phyloP scores from a whole-genome alignment of 108 stramenopile genomes.

The Pseudonitzschia delicatissima region DNA sequence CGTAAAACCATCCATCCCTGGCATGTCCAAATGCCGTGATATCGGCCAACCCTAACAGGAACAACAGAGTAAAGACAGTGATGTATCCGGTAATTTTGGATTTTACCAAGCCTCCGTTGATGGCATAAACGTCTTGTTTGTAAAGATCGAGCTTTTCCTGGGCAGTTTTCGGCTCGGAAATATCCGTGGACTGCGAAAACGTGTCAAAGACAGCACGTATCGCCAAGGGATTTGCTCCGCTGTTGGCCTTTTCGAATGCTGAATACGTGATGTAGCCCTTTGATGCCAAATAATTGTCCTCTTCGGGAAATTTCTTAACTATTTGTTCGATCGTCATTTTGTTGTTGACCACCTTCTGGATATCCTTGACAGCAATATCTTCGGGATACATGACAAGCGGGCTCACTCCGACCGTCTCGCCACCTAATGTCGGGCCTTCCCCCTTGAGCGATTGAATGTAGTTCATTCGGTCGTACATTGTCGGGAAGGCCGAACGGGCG shows the following conservation, averaged over 20 bases:
- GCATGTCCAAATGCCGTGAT: slow-evolving; percentile 35
- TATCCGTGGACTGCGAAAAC: slow-evolving; percentile 47
- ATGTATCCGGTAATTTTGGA: slow-evolving; percentile 52
- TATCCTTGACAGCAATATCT: slow-evolving; percentile 54
- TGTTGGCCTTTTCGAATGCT: slow-evolving; percentile 54
- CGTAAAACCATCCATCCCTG: slow-evolving; percentile 41
- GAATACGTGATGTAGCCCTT: slow-evolving; percentile 64
- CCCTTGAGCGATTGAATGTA: slow-evolving; percentile 42
- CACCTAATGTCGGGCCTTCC: slow-evolving; percentile 45
- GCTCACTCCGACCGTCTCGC: slow-evolving; percentile 49
- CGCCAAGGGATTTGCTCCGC: slow-evolving; percentile 57
- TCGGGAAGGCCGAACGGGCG: slow-evolving; percentile 56
- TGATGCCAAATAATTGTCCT: slow-evolving; percentile 48
- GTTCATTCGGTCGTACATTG: slow-evolving; percentile 42
- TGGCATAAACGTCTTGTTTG: slow-evolving; percentile 29
- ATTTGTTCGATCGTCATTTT: slow-evolving; percentile 60
- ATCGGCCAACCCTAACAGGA: slow-evolving; percentile 60
- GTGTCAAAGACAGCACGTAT: slow-evolving; percentile 74
- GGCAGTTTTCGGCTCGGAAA: slow-evolving; percentile 49
- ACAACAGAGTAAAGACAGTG: slow-evolving; percentile 52
- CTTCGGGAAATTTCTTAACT: slow-evolving; percentile 52
- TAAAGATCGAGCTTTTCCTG: slow-evolving; percentile 57
- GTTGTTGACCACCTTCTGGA: slow-evolving; percentile 57
- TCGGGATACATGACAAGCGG: slow-evolving; percentile 63
- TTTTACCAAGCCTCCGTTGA: slow-evolving; percentile 47